Evolutionary conservation across 768 basidiomycete genomes (phyloP), one percentile per base, ranked within the genome.

Genomic region (Leccinum variicolor): DNA sequence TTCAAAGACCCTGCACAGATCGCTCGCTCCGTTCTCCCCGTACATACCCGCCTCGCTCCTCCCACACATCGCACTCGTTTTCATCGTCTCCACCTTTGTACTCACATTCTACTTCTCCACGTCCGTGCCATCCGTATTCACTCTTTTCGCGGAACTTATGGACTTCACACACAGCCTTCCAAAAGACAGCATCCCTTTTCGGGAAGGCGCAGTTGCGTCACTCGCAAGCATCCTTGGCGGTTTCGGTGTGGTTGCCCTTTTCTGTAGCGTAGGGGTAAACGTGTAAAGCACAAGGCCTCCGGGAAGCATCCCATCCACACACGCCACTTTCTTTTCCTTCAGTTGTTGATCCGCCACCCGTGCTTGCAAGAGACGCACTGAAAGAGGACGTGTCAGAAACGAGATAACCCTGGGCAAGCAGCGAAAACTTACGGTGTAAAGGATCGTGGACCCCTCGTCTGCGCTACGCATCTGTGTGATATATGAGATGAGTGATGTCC

Each of bases 371-470:
- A 79, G 29, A 78, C 81, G 58, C 90, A 92, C 91, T 92, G 68
- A 43, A 56, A 43, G 33, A 9, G 34, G 56, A 58, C 25, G n/a
- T 21, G 25, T 67, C 63, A 61, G 52, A 41, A 6, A 25, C 31
- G 17, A 28, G 36, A 51, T 50, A 23, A 29, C 45, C 50, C 25
- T n/a, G 56, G 14, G 21, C 46, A 47, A 25, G 46, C 5, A 14
- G 33, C n/a, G 15, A 50, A 60, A 31, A 79, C 89, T 59, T 69
- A 94, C 94, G n/a, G 87, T 92, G 73, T 95, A 97, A 71, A 96
- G 87, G 65, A 95, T 86, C 13, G 94, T 97, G 31, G 92, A 91
- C 3, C 94, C 94, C 79, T 96, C 94, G 73, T 96, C 94, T 39
- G 92, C 94, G 62, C 92, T 91, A 51, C 94, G 84, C 70, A 91